phyloP scores from a whole-genome alignment of 2,329 filamentous ascomycete species.

The Corynespora cassiicola region DNA sequence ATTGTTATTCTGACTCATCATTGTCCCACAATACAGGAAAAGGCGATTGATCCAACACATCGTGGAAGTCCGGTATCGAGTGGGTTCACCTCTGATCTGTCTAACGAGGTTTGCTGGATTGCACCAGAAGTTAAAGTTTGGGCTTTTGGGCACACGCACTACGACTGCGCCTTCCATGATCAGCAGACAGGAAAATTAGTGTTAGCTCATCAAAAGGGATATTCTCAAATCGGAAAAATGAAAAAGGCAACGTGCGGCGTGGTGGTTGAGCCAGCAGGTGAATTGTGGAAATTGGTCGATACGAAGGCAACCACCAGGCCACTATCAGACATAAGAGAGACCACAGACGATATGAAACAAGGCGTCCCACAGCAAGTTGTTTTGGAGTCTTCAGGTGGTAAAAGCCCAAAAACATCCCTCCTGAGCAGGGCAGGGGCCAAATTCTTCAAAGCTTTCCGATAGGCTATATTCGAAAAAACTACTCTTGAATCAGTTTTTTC shows the following conservation, averaged over 20 bases:
- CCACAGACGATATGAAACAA: too few species aligned
- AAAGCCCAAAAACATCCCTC: too few species aligned
- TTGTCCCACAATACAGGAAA: slow-evolving; percentile 46
- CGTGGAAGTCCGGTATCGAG: slow-evolving; percentile 14
- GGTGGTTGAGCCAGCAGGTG: too few species aligned
- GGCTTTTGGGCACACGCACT: slow-evolving; percentile 60
- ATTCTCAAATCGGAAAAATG: slow-evolving; percentile 24
- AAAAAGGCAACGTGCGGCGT: background rate
- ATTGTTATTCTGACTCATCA: slow-evolving; percentile 54
- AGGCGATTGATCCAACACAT: slow-evolving; percentile 46
- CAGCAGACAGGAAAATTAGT: slow-evolving; percentile 39
- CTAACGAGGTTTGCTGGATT: slow-evolving; percentile 43
- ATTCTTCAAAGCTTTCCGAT: too few species aligned
- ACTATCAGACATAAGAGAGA: too few species aligned
- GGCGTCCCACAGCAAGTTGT: too few species aligned
- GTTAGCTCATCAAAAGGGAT: slow-evolving; percentile 51
- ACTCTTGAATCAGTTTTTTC: too few species aligned
- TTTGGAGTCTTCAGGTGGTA: too few species aligned
- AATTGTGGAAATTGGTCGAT: too few species aligned
- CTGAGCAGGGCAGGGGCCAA: too few species aligned
- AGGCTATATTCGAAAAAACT: too few species aligned
- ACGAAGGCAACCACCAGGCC: too few species aligned
- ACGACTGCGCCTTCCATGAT: slow-evolving; percentile 51
- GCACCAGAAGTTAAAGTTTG: slow-evolving; percentile 48
- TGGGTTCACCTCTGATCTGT: slow-evolving; percentile 53